Base-by-base conservation (phyloP, 345 rosid species). In the Pelargonium nanum region DNA sequence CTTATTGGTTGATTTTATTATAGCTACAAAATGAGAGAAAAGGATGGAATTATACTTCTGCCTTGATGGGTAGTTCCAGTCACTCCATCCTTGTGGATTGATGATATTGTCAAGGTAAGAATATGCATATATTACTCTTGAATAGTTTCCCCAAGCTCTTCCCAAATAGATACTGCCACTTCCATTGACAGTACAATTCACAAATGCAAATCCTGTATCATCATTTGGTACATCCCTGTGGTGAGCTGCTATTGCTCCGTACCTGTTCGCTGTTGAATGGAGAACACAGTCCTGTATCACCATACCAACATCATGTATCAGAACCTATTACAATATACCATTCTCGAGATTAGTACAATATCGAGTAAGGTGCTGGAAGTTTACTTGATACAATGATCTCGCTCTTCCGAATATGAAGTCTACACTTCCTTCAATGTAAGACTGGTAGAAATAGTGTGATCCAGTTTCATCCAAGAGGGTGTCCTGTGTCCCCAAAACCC, bases 81-180 rank as follows among this genome's bases (percentile, higher is more conserved):
- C 94, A 55, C 81, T 87, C 99, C 99, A 93, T 55, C 97, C 91
- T 22, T 75, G 19, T 4, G 94, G 91, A 61, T 56, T 63, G 66
- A 93, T 84, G 50, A 89, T 57, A 70, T 83, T 76, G 22, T 68
- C 88, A 17, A 93, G 53, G 55, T 68, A 58, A 67, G 96, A 89
- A 77, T 89, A 70, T 3, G 97, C 83, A 69, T 87, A 93, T 22
- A 93, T 75, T 12, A 57, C 67, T 73, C 88, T 87, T 2, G 97
- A 87, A 57, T 83, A 83, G 67, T 80, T 74, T 44, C 99, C 99
- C 96, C 97, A 93, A 62, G 99, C 96, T 78, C 97, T 80, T 65
- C 99, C 99, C 53, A 93, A 45, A 28, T 70, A 78, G 61, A 89
- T 68, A 64, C 70, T 80, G 17, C 99, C 99, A 0, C 91, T 84